These are phyloP conservation scores for Escovopsis sp. DNA, from an alignment of 2,329 filamentous ascomycete genomes.

Conservation along the genomic window DNA sequence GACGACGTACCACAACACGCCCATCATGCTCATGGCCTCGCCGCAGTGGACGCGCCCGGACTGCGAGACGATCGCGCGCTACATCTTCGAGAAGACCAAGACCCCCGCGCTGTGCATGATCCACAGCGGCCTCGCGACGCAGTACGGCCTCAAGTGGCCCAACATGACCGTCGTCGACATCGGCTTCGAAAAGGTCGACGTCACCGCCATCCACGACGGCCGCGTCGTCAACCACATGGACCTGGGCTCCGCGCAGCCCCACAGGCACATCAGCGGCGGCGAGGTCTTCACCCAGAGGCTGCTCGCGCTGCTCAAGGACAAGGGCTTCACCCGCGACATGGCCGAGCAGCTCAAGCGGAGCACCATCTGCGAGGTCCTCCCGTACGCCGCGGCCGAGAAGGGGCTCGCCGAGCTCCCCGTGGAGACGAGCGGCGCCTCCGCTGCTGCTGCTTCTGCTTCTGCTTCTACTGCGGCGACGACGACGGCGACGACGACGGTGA, in stretches of 20 bases:
- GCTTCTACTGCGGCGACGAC: conserved; percentile 11
- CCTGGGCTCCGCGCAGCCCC: conserved; percentile 38
- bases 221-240: conserved; percentile 52
- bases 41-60: conserved; percentile 84
- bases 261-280: conserved; percentile 53
- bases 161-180: conserved; percentile 83
- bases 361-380: conserved; percentile 50
- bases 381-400: conserved; percentile 32
- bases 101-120: conserved; percentile 84
- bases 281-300: conserved; percentile 72
- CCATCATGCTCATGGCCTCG: conserved; percentile 78
- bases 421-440: conserved; percentile 14
- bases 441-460: too few relatives aligned
- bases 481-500: conserved; percentile 13
- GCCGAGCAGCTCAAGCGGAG: conserved; percentile 57
- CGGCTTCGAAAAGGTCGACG: conserved; percentile 80
- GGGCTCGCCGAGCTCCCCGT: conserved; percentile 34
- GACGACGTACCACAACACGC: conserved; percentile 89
- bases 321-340: conserved; percentile 50
- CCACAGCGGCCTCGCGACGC: conserved; percentile 73
- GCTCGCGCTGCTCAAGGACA: conserved; percentile 45
- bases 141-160: conserved; percentile 63
- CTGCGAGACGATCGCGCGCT: conserved; percentile 76
- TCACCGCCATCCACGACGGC: conserved; percentile 80
- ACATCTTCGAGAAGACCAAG: conserved; percentile 95